A percentile compares a stretch with the other conserved stretches of the same genome.
phyloP scores from a whole-genome alignment of 2,329 filamentous ascomycete genomes.

The Cephalotrichum gorgonifer region DNA sequence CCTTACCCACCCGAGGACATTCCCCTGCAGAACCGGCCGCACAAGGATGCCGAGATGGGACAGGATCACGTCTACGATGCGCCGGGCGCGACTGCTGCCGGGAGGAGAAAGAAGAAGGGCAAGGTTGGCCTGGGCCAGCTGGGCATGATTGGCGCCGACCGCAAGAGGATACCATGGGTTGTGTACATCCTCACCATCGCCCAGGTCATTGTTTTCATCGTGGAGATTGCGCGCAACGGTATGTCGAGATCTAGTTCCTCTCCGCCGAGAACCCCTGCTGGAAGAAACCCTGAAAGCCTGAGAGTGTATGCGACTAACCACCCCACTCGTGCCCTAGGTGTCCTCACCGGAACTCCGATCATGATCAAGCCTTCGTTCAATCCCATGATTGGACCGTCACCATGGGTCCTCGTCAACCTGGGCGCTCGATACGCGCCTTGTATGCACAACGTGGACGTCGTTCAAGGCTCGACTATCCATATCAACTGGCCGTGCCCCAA shows the following conservation, averaged over 20 bases:
- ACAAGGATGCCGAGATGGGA: slow-evolving; percentile 29
- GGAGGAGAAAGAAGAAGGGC: slow-evolving; percentile 25
- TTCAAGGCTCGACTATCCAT: slow-evolving; percentile 40
- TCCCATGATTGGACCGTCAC: slow-evolving; percentile 91
- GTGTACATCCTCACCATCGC: slow-evolving; percentile 69
- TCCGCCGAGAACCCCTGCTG: too few relatives aligned
- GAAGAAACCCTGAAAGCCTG: not conserved
- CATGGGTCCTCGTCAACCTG: slow-evolving; percentile 91
- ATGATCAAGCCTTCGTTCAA: slow-evolving; percentile 81
- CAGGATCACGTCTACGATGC: slow-evolving; percentile 55
- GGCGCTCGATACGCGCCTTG: slow-evolving; percentile 86
- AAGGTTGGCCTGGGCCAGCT: slow-evolving; percentile 47
- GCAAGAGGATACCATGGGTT: slow-evolving; percentile 61
- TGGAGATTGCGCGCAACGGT: slow-evolving; percentile 78
- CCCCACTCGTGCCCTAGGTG: slow-evolving; percentile 44
- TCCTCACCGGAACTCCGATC: slow-evolving; percentile 68
- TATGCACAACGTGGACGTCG: slow-evolving; percentile 71
- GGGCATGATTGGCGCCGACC: slow-evolving; percentile 46
- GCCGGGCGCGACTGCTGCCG: slow-evolving; percentile 18
- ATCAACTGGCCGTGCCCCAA: slow-evolving; percentile 74
- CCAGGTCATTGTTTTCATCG: slow-evolving; percentile 81
- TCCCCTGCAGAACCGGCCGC: slow-evolving; percentile 40
- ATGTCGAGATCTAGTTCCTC: slow-evolving; percentile 28
- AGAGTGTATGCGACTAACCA: slow-evolving; percentile 6
- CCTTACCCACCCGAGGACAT: slow-evolving; percentile 38